Conservation (phyloP, 257 asterid genomes). For the Gentiana straminea region DNA sequence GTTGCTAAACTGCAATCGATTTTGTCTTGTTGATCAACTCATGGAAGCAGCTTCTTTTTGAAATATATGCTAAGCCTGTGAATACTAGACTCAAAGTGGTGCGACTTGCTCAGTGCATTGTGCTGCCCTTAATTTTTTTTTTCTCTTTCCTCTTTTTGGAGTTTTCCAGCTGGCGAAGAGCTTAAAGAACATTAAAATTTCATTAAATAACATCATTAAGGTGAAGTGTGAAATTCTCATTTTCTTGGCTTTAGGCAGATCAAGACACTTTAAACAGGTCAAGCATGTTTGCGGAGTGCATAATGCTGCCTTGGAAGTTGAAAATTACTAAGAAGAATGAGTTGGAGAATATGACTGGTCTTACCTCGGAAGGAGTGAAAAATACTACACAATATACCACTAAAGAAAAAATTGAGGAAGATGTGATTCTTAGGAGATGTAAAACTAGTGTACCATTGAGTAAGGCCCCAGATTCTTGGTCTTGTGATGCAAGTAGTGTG, state of each 20-base stretch:
- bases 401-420: constrained; percentile 11
- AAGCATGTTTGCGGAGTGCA: constrained; percentile 61
- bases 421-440: constrained; percentile 33
- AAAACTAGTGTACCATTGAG: constrained; percentile 24
- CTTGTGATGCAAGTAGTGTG: constrained; percentile 19
- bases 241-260: constrained; percentile 44
- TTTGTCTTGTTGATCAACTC: neutral
- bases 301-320: constrained; percentile 76
- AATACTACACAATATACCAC: constrained; percentile 16
- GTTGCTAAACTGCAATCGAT: constrained; percentile 6
- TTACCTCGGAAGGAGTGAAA: constrained; percentile 19
- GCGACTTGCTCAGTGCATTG: too few species aligned
- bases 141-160: too few species aligned
- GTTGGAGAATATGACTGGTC: constrained; percentile 15
- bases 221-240: neutral
- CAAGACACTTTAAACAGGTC: constrained; percentile 30
- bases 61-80: too few species aligned
- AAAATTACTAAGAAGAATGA: constrained; percentile 35
- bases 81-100: too few species aligned
- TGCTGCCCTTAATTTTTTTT: too few species aligned
- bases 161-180: too few species aligned
- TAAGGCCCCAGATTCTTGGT: constrained; percentile 15
- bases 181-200: too few species aligned
- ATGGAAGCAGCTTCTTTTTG: too few species aligned
- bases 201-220: too few species aligned